Evolutionary conservation across 139 green algal genomes (phyloP).

Genomic region (Auxenochlorella pyrenoidosa): DNA sequence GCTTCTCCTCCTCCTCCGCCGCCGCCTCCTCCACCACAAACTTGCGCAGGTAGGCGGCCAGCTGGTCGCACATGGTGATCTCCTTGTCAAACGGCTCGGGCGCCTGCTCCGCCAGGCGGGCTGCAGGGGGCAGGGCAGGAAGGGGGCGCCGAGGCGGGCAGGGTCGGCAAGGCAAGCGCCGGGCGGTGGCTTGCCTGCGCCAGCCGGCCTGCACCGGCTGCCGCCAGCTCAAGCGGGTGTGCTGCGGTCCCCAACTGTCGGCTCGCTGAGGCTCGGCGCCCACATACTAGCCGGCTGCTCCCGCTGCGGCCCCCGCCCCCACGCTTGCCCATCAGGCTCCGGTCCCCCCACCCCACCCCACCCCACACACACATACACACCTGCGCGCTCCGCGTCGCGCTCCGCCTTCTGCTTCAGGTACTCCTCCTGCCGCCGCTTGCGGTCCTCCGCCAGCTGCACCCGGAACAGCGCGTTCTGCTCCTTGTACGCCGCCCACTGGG

Average conservation of each 20-base stretch:
- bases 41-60: conserved; percentile 41
- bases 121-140: neutral
- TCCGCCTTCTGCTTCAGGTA: conserved; percentile 35
- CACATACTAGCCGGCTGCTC: no score
- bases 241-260: no score
- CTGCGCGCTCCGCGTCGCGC: conserved; percentile 45
- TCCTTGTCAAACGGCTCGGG: conserved; percentile 52
- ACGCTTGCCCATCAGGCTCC: no score
- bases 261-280: no score
- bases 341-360: no score
- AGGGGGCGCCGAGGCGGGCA: neutral
- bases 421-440: conserved; percentile 37
- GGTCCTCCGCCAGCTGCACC: conserved; percentile 39
- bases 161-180: no score
- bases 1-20: conserved; percentile 15
- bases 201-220: no score
- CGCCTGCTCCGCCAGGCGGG: conserved; percentile 29
- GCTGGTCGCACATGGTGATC: conserved; percentile 51
- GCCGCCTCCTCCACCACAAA: conserved; percentile 23
- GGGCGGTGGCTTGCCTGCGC: neutral
- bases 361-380: neutral
- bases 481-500: conserved; percentile 49
- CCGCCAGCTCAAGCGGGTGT: no score
- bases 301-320: no score
- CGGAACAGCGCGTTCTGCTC: conserved; percentile 36